These are phyloP conservation scores for Byssochlamys sp. DNA, from an alignment of 2,329 filamentous ascomycete species.

Conservation along the genomic window DNA sequence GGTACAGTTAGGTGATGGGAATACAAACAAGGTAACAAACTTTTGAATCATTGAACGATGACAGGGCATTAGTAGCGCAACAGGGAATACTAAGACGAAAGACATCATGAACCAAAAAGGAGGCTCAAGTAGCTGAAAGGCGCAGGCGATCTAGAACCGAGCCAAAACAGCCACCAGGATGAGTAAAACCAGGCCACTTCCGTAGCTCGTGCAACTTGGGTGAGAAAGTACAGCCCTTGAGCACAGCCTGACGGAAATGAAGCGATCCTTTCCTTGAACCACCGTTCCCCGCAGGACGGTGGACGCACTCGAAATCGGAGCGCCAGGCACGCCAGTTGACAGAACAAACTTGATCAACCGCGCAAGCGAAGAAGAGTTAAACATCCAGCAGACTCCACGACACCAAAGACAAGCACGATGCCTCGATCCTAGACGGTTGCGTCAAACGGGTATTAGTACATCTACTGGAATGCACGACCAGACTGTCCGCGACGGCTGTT, in stretches of 20 bases:
- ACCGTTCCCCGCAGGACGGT: neutral
- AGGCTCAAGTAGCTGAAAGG: conserved; percentile 9
- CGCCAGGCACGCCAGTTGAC: neutral
- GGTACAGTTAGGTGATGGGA: conserved; percentile 20
- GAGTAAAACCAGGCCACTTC: conserved; percentile 13
- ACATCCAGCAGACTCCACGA: neutral
- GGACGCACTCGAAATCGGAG: neutral
- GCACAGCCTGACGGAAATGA: neutral
- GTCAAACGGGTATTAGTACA: conserved; percentile 7
- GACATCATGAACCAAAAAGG: conserved; percentile 20
- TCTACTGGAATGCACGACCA: conserved; percentile 32
- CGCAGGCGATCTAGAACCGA: conserved; percentile 11
- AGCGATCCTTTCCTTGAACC: neutral
- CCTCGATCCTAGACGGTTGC: neutral
- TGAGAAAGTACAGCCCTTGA: neutral
- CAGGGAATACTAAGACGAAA: conserved; percentile 17
- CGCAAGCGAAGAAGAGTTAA: neutral
- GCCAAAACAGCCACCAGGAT: conserved; percentile 15
- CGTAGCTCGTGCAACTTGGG: neutral
- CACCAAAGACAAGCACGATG: neutral
- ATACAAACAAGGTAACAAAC: conserved; percentile 15
- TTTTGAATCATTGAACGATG: conserved; percentile 30
- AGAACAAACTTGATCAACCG: neutral
- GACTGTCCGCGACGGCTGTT: conserved; percentile 35
- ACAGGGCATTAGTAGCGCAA: conserved; percentile 24